Conservation (phyloP, 192 early-diverging fungal genomes). For the Gamsiella multidivaricata region DNA sequence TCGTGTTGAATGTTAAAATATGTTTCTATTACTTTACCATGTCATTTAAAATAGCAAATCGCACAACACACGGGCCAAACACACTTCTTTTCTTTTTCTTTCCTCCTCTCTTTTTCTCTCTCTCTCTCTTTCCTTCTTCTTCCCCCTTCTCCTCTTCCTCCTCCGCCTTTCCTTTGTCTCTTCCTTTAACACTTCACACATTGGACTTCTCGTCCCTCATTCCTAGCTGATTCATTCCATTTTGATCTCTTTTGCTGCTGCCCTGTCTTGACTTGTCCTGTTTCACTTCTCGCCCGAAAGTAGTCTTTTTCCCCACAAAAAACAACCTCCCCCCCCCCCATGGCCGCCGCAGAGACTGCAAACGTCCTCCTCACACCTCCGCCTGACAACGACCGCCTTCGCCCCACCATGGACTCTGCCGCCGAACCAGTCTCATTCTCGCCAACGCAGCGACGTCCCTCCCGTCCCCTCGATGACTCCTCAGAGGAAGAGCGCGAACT, state of each 20-base stretch:
- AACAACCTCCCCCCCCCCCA: not conserved
- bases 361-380: constrained; percentile 23
- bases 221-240: not conserved
- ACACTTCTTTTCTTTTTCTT: not conserved
- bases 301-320: not conserved
- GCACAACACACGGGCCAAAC: no score
- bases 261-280: not conserved
- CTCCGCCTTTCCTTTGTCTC: not conserved
- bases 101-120: constrained; percentile 6
- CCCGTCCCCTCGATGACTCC: constrained; percentile 28
- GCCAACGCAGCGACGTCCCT: not conserved
- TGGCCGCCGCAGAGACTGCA: constrained; percentile 7
- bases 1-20: no score
- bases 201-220: no score
- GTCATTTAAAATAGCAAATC: no score
- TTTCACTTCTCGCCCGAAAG: constrained; percentile 2
- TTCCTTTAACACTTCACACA: no score
- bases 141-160: not conserved
- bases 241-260: no score
- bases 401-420: constrained; percentile 20
- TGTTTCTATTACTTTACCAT: no score
- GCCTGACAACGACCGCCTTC: constrained; percentile 10
- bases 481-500: constrained; percentile 7
- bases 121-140: not conserved
- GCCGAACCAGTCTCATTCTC: not conserved